Base-by-base conservation (phyloP, 2,329 filamentous ascomycete genomes). In the Pseudopithomyces chartarum region DNA sequence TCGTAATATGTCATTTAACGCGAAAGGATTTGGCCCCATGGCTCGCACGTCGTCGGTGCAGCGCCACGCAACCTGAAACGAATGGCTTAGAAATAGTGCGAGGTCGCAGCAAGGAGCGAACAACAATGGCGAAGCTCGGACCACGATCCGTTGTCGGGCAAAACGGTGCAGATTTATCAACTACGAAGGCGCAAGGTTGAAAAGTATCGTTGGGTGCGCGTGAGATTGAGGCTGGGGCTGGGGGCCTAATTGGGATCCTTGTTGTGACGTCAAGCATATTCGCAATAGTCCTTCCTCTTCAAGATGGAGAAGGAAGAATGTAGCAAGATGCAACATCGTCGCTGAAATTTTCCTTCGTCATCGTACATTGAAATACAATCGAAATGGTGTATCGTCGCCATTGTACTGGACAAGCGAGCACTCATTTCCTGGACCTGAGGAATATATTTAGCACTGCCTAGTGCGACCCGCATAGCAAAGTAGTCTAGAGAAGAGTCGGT, bases 1-100 rank as follows among this genome's bases (percentile, higher is more conserved):
- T n/a, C 13, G 19, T 39, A 7, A 26, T 39, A 39, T 39, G 19
- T 23, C 19, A 49, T 26, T 33, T 2, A 17, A 38, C 29, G n/a
- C 36, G 19, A 40, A 47, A 56, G 54, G 49, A 56, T 56, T 47
- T 45, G 34, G 48, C 54, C 48, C 54, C 44, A 48, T 50, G 4
- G 32, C 23, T 38, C 17, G 26, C 40, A 23, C 15, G 36, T 52
- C 19, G 22, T 52, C 19, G 22, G 22, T 29, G 23, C 49, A 26
- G 42, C n/a, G 54, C 54, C 48, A 48, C 34, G 17, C 29, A 13
- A 8, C 15, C 32, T 47, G 48, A 56, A 56, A 56, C 54, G 40
- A 19, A 22, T 39, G 47, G 47, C 47, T 52, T 44, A 48, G 49
- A 52, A 34, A 34, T 17, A 26, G n/a, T 36, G 48, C 36, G 23